Evolutionary conservation across 768 basidiomycete genomes (phyloP), one percentile per base, ranked within the genome.

Genomic region (Pulveroboletus frians): DNA sequence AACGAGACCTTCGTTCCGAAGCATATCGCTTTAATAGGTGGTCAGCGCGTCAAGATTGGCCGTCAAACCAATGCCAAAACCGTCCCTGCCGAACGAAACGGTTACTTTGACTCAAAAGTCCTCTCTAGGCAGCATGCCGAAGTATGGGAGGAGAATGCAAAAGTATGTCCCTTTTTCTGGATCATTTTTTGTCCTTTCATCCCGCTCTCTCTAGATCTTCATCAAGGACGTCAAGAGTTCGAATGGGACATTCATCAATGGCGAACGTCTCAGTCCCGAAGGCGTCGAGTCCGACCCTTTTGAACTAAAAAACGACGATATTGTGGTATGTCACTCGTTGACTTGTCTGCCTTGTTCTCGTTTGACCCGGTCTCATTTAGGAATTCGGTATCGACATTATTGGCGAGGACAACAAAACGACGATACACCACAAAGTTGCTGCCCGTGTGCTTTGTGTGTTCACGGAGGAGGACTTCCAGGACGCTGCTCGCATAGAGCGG

Each of bases 311-410:
- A 85, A 82, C 41, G 94, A 95, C 63, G 94, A 98, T 64, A 85
- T 92, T 54, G 92, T 99, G 62, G 94, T 96, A 76, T 54, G 92
- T 76, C 27, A 41, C 46, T 21, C 42, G n/a, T 20, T 21, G 13
- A 29, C 37, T 31, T 45, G 46, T 17, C 29, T 43, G 21, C 47
- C 31, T 32, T 50, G 37, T 45, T 27, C 47, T 38, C 26, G 47
- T 46, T 56, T 49, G 50, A 37, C 47, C 48, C 8, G 29, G 29
- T 47, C 34, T 5, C 49, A 1, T 27, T 3, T 23, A 95, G 93
- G 94, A 98, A 84, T 98, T 96, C 66, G 96, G 96, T 49, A 99
- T 98, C 61, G 96, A 98, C 72, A 99, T 99, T 54, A 90, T 96
- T 46, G 89, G 91, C 54, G 96, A 99, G 62, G 96, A 99, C 74